phyloP scores from a whole-genome alignment of 140 eudicot species.

The Senecio squalidus region DNA sequence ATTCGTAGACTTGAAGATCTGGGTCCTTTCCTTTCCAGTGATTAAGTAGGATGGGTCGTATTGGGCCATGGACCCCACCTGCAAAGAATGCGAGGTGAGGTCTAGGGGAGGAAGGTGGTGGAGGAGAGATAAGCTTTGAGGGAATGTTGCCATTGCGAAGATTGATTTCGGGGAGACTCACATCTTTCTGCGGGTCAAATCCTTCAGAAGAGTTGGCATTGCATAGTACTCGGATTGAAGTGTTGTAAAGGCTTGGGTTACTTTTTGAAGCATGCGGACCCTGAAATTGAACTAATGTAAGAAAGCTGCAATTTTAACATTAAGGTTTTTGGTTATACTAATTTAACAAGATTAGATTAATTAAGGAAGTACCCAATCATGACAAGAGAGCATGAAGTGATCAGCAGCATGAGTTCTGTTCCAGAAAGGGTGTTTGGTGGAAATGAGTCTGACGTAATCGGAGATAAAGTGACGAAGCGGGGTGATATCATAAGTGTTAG shows the following conservation, averaged over 20 bases:
- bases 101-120: slow-evolving; percentile 37
- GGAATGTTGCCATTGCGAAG: slow-evolving; percentile 43
- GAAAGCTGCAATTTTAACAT: not conserved
- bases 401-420: slow-evolving; percentile 76
- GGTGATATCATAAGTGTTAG: slow-evolving; percentile 40
- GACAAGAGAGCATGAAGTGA: slow-evolving; percentile 98
- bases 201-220: slow-evolving; percentile 95
- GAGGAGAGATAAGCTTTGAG: slow-evolving; percentile 38
- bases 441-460: slow-evolving; percentile 67
- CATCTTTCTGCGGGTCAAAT: slow-evolving; percentile 76
- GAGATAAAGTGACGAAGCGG: slow-evolving; percentile 54
- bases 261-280: slow-evolving; percentile 72
- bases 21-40: slow-evolving; percentile 60
- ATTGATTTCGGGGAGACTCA: slow-evolving; percentile 75
- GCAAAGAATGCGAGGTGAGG: slow-evolving; percentile 77
- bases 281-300: slow-evolving; percentile 33
- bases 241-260: slow-evolving; percentile 46
- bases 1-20: slow-evolving; percentile 50
- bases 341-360: too few relatives aligned
- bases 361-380: slow-evolving; percentile 99
- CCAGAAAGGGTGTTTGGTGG: slow-evolving; percentile 85
- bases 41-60: slow-evolving; percentile 59
- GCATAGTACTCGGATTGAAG: slow-evolving; percentile 78
- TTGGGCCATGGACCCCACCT: slow-evolving; percentile 81
- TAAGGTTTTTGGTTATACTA: too few relatives aligned